A percentile compares a stretch with the other conserved stretches of the same genome.
phyloP scores from a whole-genome alignment of 2,329 filamentous ascomycete genomes.

The Dactylonectria macrodidyma region DNA sequence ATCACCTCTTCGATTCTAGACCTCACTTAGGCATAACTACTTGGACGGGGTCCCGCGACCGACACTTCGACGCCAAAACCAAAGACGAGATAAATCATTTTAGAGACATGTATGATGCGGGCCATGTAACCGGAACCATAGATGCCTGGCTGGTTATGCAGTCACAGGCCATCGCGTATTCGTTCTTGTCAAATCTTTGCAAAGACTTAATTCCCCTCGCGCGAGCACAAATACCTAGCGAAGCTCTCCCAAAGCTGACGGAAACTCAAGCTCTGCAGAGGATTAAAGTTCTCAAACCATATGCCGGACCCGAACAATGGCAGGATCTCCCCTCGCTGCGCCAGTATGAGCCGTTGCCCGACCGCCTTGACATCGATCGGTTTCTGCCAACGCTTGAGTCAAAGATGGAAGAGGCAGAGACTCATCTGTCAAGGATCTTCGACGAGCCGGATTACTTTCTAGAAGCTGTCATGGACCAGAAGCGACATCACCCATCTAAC shows the following conservation, averaged over 20 bases:
- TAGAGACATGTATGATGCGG: neutral
- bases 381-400: conserved; percentile 17
- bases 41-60: too few species aligned
- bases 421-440: conserved; percentile 38
- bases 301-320: conserved; percentile 15
- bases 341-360: conserved; percentile 33
- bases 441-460: conserved; percentile 40
- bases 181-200: conserved; percentile 36
- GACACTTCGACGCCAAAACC: too few species aligned
- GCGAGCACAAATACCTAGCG: neutral
- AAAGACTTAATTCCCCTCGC: conserved; percentile 19
- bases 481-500: conserved; percentile 43
- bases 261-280: neutral
- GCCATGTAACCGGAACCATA: conserved; percentile 26
- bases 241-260: neutral
- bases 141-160: conserved; percentile 37
- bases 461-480: conserved; percentile 36
- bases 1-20: neutral
- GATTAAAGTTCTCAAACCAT: neutral
- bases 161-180: conserved; percentile 36
- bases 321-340: conserved; percentile 30
- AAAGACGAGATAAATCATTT: neutral
- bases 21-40: neutral
- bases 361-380: neutral
- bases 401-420: conserved; percentile 30